These are phyloP conservation scores for Jaltomata sinuosa DNA, from an alignment of 257 asterid genomes.

Conservation along the genomic window DNA sequence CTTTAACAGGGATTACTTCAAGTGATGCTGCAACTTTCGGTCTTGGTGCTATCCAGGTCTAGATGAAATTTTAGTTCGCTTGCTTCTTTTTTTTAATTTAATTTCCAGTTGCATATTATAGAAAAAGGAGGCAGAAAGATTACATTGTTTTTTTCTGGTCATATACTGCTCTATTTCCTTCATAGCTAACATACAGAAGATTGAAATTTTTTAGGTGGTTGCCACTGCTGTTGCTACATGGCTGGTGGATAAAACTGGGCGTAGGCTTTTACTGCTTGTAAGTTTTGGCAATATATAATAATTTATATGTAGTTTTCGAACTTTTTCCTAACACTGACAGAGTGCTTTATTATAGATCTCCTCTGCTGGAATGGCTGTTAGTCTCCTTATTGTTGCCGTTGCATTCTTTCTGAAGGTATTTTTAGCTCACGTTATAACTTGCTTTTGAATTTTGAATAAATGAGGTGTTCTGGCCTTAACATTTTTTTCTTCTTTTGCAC, in stretches of 20 bases:
- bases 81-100: neutral
- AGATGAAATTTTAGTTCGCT: conserved; percentile 6
- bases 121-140: neutral
- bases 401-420: conserved; percentile 76
- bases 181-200: neutral
- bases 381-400: conserved; percentile 68
- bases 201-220: conserved; percentile 43
- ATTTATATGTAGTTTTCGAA: neutral
- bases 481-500: neutral
- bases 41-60: conserved; percentile 80
- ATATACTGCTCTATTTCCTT: neutral
- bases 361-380: conserved; percentile 70
- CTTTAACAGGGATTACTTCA: conserved; percentile 70
- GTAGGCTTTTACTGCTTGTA: conserved; percentile 71
- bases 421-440: neutral
- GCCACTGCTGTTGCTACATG: conserved; percentile 84
- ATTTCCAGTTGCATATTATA: neutral
- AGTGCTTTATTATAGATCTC: conserved; percentile 43
- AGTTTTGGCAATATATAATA: conserved; percentile 15
- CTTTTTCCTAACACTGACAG: neutral
- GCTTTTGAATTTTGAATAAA: neutral
- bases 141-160: neutral
- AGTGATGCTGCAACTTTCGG: conserved; percentile 75
- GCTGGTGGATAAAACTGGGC: conserved; percentile 90
- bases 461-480: neutral